phyloP scores from a whole-genome alignment of 2,329 filamentous ascomycete genomes.

The Phyllachora maydis region DNA sequence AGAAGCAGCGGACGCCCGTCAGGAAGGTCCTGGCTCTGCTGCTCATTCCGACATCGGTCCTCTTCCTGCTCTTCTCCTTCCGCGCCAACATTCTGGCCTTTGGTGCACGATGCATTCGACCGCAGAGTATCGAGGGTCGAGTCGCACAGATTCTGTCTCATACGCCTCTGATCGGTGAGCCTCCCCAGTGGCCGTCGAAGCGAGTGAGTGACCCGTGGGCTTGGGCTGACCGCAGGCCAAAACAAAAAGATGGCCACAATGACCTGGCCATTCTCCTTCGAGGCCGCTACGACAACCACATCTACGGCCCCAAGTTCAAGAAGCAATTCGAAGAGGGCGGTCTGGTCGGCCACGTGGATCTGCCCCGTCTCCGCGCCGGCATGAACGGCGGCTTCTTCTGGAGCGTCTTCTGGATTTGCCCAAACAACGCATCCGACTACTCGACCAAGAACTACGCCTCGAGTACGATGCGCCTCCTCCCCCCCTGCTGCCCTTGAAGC shows the following conservation, averaged over 20 bases:
- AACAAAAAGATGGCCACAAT: slow-evolving; percentile 89
- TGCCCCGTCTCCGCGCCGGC: slow-evolving; percentile 52
- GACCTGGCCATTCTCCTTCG: slow-evolving; percentile 65
- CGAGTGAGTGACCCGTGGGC: not conserved
- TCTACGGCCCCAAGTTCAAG: slow-evolving; percentile 57
- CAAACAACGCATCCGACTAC: slow-evolving; percentile 50
- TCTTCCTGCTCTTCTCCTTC: too few relatives aligned
- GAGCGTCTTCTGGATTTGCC: slow-evolving; percentile 70
- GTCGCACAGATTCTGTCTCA: slow-evolving; percentile 21
- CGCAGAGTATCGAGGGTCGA: slow-evolving; percentile 19
- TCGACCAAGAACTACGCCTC: slow-evolving; percentile 37
- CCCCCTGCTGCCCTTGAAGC: not conserved
- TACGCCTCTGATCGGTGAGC: slow-evolving; percentile 28
- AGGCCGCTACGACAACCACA: slow-evolving; percentile 47
- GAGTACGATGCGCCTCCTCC: slow-evolving; percentile 1
- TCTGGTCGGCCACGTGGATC: slow-evolving; percentile 52
- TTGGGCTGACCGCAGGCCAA: slow-evolving; percentile 3
- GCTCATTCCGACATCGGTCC: too few relatives aligned
- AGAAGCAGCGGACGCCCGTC: too few relatives aligned
- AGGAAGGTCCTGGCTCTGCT: too few relatives aligned
- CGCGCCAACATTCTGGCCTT: too few relatives aligned
- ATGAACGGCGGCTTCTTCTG: slow-evolving; percentile 76
- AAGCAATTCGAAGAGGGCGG: slow-evolving; percentile 51
- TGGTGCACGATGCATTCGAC: too few relatives aligned
- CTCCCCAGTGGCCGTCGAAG: slow-evolving; percentile 1